Base-by-base conservation (phyloP, 495 filamentous ascomycete species). In the Daldinia concentrica region DNA sequence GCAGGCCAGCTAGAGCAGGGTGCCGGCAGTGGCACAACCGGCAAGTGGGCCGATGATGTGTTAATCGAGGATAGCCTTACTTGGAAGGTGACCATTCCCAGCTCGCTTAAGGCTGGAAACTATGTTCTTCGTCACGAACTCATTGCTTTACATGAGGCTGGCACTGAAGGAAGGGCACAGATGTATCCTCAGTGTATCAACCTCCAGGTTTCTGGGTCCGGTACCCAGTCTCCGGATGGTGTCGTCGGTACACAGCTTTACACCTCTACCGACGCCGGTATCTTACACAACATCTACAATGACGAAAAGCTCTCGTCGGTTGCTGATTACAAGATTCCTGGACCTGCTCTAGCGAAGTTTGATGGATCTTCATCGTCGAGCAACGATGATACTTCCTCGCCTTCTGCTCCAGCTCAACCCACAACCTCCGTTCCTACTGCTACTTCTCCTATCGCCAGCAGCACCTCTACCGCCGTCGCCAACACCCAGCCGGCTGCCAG, bases 71-170 rank as follows among this genome's bases (percentile, higher is more conserved):
- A 86, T 79, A 85, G 88, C 81, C 86, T 85, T 80, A 87, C 82
- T 71, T 87, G 85, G 81, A 83, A 82, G 52, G 81, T 90, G 57
- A 87, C 80, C 1, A 87, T 93, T 68, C 90, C 90, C 22, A 73
- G 79, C 24, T 74, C 73, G 61, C 82, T 92, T 48, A 83, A 80
- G 1, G 66, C 86, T 7, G 90, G 90, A 29, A 87, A 88, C 81
- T 93, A 91, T 65, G 86, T 93, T 58, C 77, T 92, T 51, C 88
- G 90, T 29, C 88, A 91, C 74, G 90, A 93, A 76, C 87, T 92
- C 68, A 90, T 92, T 63, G 90, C 86, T 15, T 86, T 92, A 15
- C 90, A 92, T 80, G 82, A 81, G 8, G 89, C 87, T 19, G 81
- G 74, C 7, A 75, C 77, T 11, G 73, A 74, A n/a, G 78, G 86